A percentile compares a stretch with the other conserved stretches of the same genome.
These are phyloP conservation scores for Eruca vesicaria DNA, from an alignment of 441 rosid genomes.

Conservation along the genomic window DNA sequence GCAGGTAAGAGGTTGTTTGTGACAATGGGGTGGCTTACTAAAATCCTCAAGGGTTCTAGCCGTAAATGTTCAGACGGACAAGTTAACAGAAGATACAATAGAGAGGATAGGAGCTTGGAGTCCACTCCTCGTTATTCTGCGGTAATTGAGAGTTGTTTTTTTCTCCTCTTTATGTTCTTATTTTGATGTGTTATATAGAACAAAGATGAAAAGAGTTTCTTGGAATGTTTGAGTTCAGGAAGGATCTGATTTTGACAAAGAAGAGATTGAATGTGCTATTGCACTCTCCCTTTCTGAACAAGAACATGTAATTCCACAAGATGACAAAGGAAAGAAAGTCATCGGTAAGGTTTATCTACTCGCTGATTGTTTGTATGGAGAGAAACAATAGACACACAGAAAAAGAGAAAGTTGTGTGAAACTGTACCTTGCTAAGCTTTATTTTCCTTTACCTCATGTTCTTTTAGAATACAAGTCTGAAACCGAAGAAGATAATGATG, in stretches of 20 bases:
- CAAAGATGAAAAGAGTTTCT: too few species aligned
- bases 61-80: slow-evolving; percentile 43
- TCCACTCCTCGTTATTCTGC: slow-evolving; percentile 55
- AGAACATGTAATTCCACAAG: slow-evolving; percentile 36
- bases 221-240: slow-evolving; percentile 48
- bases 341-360: slow-evolving; percentile 43
- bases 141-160: slow-evolving; percentile 35
- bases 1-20: slow-evolving; percentile 36
- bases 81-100: slow-evolving; percentile 45
- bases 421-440: slow-evolving; percentile 5
- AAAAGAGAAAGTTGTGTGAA: slow-evolving; percentile 16
- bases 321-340: slow-evolving; percentile 42
- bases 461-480: slow-evolving; percentile 28
- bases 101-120: slow-evolving; percentile 49
- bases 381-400: too few species aligned
- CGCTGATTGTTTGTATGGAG: not conserved
- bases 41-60: slow-evolving; percentile 63
- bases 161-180: not conserved
- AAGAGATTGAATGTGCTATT: slow-evolving; percentile 79
- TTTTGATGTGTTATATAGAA: too few species aligned
- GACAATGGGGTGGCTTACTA: slow-evolving; percentile 74
- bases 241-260: slow-evolving; percentile 67
- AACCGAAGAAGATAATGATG: slow-evolving; percentile 40
- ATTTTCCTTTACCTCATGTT: not conserved
- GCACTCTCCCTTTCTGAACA: slow-evolving; percentile 81